Evolutionary conservation across 2,329 filamentous ascomycete genomes (phyloP).

Genomic region (Phialophora expanda): DNA sequence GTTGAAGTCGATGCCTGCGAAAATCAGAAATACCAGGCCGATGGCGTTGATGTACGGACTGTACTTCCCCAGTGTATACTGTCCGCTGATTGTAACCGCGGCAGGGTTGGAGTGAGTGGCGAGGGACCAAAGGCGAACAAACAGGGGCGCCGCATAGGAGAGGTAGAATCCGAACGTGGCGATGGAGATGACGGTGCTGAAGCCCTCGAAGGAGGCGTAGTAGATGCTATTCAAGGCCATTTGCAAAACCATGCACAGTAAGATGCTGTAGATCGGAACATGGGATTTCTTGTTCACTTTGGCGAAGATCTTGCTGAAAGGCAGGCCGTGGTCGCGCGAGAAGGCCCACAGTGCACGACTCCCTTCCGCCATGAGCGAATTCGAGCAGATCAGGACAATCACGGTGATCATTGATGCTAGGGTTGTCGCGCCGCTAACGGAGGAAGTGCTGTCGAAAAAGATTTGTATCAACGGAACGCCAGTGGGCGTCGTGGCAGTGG

Average conservation of each 20-base stretch:
- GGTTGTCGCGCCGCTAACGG: conserved; percentile 52
- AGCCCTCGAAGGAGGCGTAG: conserved; percentile 61
- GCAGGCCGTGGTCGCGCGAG: conserved; percentile 57
- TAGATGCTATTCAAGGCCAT: conserved; percentile 61
- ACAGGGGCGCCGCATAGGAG: conserved; percentile 62
- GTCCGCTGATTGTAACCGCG: conserved; percentile 46
- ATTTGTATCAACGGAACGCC: conserved; percentile 61
- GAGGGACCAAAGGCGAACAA: conserved; percentile 57
- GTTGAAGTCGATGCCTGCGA: conserved; percentile 63
- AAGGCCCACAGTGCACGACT: conserved; percentile 44
- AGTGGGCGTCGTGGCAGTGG: conserved; percentile 53
- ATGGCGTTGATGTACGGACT: conserved; percentile 55
- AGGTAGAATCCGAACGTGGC: conserved; percentile 64
- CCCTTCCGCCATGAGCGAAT: conserved; percentile 37
- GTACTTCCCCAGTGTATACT: conserved; percentile 51
- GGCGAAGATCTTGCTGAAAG: conserved; percentile 50
- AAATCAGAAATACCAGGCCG: conserved; percentile 59
- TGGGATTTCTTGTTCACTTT: conserved; percentile 50
- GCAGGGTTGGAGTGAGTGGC: conserved; percentile 52
- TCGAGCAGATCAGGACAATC: conserved; percentile 55
- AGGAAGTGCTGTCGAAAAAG: conserved; percentile 56
- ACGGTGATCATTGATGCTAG: conserved; percentile 56
- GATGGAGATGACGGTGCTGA: conserved; percentile 63
- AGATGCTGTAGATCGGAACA: conserved; percentile 52
- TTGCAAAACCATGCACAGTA: conserved; percentile 60